Base-by-base conservation (phyloP, 176 grass and related monocot genomes). In the Ensete ventricosum region DNA sequence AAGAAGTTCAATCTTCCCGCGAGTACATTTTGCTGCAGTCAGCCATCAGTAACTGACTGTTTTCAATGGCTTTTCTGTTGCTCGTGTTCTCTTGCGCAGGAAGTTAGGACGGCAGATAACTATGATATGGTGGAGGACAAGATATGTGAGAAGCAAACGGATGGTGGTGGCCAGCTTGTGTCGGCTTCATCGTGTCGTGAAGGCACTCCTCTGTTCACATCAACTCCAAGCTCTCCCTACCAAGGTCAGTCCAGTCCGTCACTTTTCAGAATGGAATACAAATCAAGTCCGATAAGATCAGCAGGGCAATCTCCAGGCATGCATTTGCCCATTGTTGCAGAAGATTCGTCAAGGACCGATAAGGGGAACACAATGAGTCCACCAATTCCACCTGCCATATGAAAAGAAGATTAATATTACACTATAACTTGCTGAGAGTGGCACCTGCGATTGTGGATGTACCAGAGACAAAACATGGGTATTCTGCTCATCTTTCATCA, bases 21-120 rank as follows among this genome's bases (percentile, higher is more conserved):
- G 0, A 91, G n/a, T 60, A 52, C 52, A 9, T 78, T 82, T 2
- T 89, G 92, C 51, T 95, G 85, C 0, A 82, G 92, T 49, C 84
- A 77, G 58, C 84, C 84, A 0, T 84, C 88, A 20, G 23, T 85
- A 14, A 83, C 84, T 0, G 92, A 96, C 73, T 91, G 82, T 17
- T 34, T 87, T 16, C 82, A 72, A 12, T 96, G 92, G 92, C 82
- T 96, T 1, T 91, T 75, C 71, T 91, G 88, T 74, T 91, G 80
- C 75, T 84, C 84, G 0, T 96, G 92, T 68, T 48, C 92, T 1
- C 84, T 96, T 3, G 82, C 92, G 0, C 88, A 96, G 68, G 92
- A 96, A 50, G 88, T 96, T 8, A 78, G 92, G 59, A 96, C 88
- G 0, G 92, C 82, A 1, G 88, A 96, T n/a, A 83, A 83, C 49